Base-by-base conservation (phyloP, 768 basidiomycete species). In the Mycena galericulata region DNA sequence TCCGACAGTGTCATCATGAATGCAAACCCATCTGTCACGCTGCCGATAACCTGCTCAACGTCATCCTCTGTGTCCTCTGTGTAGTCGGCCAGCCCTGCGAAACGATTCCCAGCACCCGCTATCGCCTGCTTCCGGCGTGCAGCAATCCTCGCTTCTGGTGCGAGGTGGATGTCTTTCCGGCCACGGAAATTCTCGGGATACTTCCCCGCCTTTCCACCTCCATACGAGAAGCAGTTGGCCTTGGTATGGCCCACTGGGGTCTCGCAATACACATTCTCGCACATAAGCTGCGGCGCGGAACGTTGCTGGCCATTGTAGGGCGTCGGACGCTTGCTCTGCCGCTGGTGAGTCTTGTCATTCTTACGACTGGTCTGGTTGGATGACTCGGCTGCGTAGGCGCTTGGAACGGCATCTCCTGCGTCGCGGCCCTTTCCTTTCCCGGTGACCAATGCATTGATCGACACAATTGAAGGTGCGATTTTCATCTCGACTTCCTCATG, bases 141-240 rank as follows among this genome's bases (percentile, higher is more conserved):
- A n/a, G 60, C 46, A 20, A 64, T 55, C 15, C 70, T 45, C 1
- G 51, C 66, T 17, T 67, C 56, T 0, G 61, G 70, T 12, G 66
- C 45, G 8, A 71, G 65, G 30, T 71, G 70, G 3, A 68, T 17
- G 45, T 64, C 59, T 12, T 30, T 41, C 9, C 29, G 4, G 0
- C 70, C 67, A 0, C 45, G 7, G 51, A 49, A 72, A 34, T 51
- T 45, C 17, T 32, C 53, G 4, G 72, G 72, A 32, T 67, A 67
- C 60, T 79, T 72, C 0, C 78, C 78, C 24, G 70, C 73, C 34
- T 76, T 78, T 14, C 78, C 76, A 20, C 78, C 76, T 1, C 71
- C 69, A 22, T 73, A 71, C 2, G 58, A 59, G 73, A 73, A 79
- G 51, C 78, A 79, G 29, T 77, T 62, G 3, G 47, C 66, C 30